Conservation (phyloP, 768 basidiomycete species). For the Rubroboletus satanas region DNA sequence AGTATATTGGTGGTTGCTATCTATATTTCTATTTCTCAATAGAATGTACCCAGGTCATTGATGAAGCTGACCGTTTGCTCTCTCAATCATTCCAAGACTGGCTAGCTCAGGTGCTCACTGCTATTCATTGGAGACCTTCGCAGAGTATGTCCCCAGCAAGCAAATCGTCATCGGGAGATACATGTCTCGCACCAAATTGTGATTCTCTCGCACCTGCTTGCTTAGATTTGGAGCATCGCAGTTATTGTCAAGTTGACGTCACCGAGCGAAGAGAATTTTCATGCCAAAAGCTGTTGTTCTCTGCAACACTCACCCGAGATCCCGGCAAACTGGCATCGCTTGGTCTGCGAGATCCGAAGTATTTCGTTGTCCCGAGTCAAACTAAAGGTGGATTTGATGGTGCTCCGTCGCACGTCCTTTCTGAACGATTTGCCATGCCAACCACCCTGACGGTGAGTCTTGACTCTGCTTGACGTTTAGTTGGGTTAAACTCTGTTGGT, state of each 20-base stretch:
- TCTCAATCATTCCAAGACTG: slow-evolving; percentile 97
- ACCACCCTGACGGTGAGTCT: slow-evolving; percentile 61
- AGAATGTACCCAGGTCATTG: slow-evolving; percentile 64
- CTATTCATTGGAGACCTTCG: slow-evolving; percentile 47
- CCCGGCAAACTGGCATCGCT: slow-evolving; percentile 89
- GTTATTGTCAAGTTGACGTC: slow-evolving; percentile 42
- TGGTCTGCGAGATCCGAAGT: slow-evolving; percentile 73
- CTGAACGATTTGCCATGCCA: slow-evolving; percentile 83
- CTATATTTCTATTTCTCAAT: background rate
- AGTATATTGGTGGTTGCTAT: slow-evolving; percentile 4
- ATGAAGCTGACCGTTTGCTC: slow-evolving; percentile 95
- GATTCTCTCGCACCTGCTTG: slow-evolving; percentile 63
- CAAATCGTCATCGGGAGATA: slow-evolving; percentile 4
- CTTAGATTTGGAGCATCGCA: slow-evolving; percentile 26
- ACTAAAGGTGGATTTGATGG: slow-evolving; percentile 33
- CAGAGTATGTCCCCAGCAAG: background rate
- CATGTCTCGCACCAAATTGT: background rate
- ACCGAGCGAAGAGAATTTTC: slow-evolving; percentile 58
- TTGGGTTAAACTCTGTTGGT: slow-evolving; percentile 1
- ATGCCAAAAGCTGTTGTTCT: slow-evolving; percentile 95
- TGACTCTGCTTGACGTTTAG: background rate
- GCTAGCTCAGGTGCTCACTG: slow-evolving; percentile 79
- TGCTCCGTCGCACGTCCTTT: slow-evolving; percentile 50
- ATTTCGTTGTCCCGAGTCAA: slow-evolving; percentile 74
- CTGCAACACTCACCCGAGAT: slow-evolving; percentile 91